Evolutionary conservation across 345 rosid genomes (phyloP), one percentile per base, ranked within the genome.

Genomic region (Physaria fendleri): DNA sequence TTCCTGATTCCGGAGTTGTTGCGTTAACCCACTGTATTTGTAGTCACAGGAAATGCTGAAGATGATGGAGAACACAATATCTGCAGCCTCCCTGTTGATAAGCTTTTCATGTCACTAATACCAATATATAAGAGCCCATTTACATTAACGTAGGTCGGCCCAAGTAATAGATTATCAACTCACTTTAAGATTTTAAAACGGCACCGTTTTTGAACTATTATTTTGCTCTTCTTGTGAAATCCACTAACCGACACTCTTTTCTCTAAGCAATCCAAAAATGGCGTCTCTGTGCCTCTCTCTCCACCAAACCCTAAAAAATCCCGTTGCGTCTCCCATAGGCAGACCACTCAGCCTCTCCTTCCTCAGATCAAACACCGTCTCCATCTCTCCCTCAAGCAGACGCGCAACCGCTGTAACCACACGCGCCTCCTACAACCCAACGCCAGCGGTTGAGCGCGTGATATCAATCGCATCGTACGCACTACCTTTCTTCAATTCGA

Each of bases 401-500:
- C 41, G 18, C 23, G 43, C 44, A 15, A 25, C 49, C 38, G 18
- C 73, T 24, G 11, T 21, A 28, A 43, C 42, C 25, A 45, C 74
- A 3, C 77, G 79, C 30, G 79, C 80, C 39, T 83, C 89, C 27
- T 74, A 72, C 76, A 85, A 59, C 16, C 77, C 91, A n/a, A 83
- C 90, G 2, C 90, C 96, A 1, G 98, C 93, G 7, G 71, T 78
- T 0, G 96, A 91, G 23, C 88, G 98, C 40, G 58, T 88, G 33
- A 76, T 88, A 56, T 77, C 96, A 18, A 82, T 82, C 62, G 85
- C 74, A 0, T 63, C 98, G 6, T 91, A 91, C 82, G 71, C 87
- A 10, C 87, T 92, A 17, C 98, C 96, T 0, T 88, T 92, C 81
- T 79, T 92, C 79, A 85, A 85, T 56, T 78, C 93, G 14, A 78